Evolutionary conservation across 768 basidiomycete species (phyloP), one percentile per base, ranked within the genome.

Genomic region (Paxillus rubicundulus): DNA sequence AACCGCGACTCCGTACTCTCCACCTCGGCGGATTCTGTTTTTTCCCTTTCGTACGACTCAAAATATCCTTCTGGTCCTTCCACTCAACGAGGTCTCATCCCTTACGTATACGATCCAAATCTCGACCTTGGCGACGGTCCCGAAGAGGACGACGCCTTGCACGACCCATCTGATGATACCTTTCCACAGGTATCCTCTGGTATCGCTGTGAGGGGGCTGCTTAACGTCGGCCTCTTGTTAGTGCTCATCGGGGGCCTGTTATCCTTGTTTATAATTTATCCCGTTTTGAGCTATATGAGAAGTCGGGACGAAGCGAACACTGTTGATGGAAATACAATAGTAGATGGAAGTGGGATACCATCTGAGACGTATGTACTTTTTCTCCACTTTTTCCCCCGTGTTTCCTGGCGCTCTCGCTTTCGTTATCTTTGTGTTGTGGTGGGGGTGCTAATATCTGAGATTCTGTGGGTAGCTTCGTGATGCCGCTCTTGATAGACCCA

Each of bases 191-290:
- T 53, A n/a, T 60, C 54, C 1, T 68, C 53, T 37, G 59, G 50
- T 18, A 66, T 70, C 48, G 69, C 62, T 53, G 58, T 64, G 47
- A 80, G 84, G 32, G 84, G 86, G 3, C 47, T 90, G 4, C 55
- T 80, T 54, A 97, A 97, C 71, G 66, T 96, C 46, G 71, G 79
- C 27, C 80, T 89, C 45, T 75, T 98, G 21, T 0, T 86, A 33
- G 1, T 85, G 17, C 76, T 97, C 58, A 71, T 89, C 14, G 20
- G 69, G 24, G 81, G 74, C 5, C 70, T 97, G 53, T 69, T 97
- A 49, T 70, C 70, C 34, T 79, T 97, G 8, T 97, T 96, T 68
- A 82, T 90, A 46, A 82, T 85, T 38, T 95, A 90, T 65, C 94
- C 95, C 3, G 80, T 96, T 59, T 64, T 84, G 59, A 73, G 59